Base-by-base conservation (phyloP, 306 rosid species). In the Corylus avellana region DNA sequence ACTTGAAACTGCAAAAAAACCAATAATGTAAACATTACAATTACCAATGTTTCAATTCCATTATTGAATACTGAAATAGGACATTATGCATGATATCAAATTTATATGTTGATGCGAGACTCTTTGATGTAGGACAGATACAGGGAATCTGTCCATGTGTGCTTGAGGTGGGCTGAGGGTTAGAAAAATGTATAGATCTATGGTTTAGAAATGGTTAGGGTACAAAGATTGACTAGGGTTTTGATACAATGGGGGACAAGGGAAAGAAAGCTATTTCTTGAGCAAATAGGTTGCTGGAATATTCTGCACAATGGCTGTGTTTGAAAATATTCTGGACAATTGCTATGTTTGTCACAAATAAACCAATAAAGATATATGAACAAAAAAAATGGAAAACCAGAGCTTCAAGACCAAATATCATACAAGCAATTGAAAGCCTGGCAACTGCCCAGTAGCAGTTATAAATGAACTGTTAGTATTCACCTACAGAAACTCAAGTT, bases 1-100 rank as follows among this genome's bases (percentile, higher is more conserved):
- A 74, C 55, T 67, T 77, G 86, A 82, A 53, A 81, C 88, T 87
- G 85, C 81, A 82, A 16, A 17, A 22, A 22, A 22, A 61, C 18
- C 39, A 72, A 71, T 57, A 39, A 70, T 59, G 35, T 35, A 78
- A 25, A 72, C 12, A 37, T 4, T 1, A n/a, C 46, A 37, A 75
- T 51, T 32, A 49, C 49, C 13, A 63, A 70, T 37, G 11, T 56
- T 27, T 72, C 57, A 66, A 70, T 49, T 35, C 39, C 62, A 75
- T 64, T 13, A 62, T 79, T 70, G 62, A 59, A 12, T 72, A 9
- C 70, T 32, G 72, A 55, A 69, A 11, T 51, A 55, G 70, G 61
- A 8, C 62, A 25, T 73, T n/a, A 25, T 25, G 56, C 63, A 57
- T 59, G 61, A 53, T 55, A 63, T 44, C 46, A 57, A 39, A 74